Conservation (phyloP, 305 asterid species). For the Rubia peregrina region DNA sequence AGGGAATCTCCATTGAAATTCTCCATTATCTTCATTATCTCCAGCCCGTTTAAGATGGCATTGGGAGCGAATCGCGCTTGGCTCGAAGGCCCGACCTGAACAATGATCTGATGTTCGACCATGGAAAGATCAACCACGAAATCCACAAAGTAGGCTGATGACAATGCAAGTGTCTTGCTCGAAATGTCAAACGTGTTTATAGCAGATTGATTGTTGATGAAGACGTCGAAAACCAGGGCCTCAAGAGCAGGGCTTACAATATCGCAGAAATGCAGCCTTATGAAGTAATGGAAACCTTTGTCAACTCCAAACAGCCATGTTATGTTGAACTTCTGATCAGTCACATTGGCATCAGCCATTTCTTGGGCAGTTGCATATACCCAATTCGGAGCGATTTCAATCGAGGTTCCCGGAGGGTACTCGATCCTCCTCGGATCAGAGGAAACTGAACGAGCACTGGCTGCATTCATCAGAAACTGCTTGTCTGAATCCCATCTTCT, state of each 20-base stretch:
- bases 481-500: slow-evolving; percentile 34
- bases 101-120: slow-evolving; percentile 14
- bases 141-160: slow-evolving; percentile 30
- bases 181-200: slow-evolving; percentile 24
- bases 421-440: slow-evolving; percentile 22
- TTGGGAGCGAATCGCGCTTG: slow-evolving; percentile 18
- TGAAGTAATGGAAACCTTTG: slow-evolving; percentile 25
- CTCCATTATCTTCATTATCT: slow-evolving; percentile 24
- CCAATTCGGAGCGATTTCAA: slow-evolving; percentile 34
- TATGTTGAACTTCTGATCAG: slow-evolving; percentile 31
- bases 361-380: slow-evolving; percentile 34
- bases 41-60: slow-evolving; percentile 35
- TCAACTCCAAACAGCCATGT: slow-evolving; percentile 32
- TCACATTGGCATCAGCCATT: slow-evolving; percentile 35
- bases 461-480: slow-evolving; percentile 24
- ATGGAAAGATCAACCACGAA: slow-evolving; percentile 22
- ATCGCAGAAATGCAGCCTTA: slow-evolving; percentile 39
- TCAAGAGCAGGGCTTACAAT: slow-evolving; percentile 24
- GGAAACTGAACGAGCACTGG: slow-evolving; percentile 23
- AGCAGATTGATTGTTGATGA: slow-evolving; percentile 26
- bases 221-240: slow-evolving; percentile 27
- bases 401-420: slow-evolving; percentile 25
- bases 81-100: slow-evolving; percentile 33
- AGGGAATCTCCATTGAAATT: not conserved
- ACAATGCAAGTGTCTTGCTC: slow-evolving; percentile 23